Evolutionary conservation across 257 asterid genomes (phyloP), one percentile per base, ranked within the genome.

Genomic region (Eustoma russellianum): DNA sequence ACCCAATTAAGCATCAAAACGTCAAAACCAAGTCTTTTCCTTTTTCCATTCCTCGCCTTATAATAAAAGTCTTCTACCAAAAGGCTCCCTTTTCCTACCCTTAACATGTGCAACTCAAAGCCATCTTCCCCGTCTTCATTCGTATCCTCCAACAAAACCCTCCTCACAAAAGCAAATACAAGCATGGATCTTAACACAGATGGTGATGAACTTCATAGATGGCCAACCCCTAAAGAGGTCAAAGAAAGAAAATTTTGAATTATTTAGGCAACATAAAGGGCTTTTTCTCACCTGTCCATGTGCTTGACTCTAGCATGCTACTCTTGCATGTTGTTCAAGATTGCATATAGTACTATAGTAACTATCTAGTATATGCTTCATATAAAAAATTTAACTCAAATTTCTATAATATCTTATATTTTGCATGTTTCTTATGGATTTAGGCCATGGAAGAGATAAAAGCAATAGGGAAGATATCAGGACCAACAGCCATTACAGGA

Each of bases 161-260:
- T 74, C 50, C 71, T 77, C 71, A 49, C 68, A 49, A 38, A 38
- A 9, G 13, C 38, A 41, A 74, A 69, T 57, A 77, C 70, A 56
- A 47, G 52, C 66, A 66, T 68, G 74, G 79, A 70, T 75, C 56
- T 56, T 66, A 63, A 17, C 61, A 9, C 35, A 14, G 76, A 61
- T 49, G 73, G 72, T 61, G 64, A 77, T 53, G 67, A 63, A 46
- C 84, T 81, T 51, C 85, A 76, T 61, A 77, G 80, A 55, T 89
- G 97, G 95, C 95, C 95, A 16, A 81, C 69, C 62, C 52, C 80
- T 38, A 48, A 72, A 14, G 88, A 89, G 95, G 97, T 85, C 77
- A 55, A 10, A 33, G 41, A 9, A 38, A 0, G 19, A 16, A 3
- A 10, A 52, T 24, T 28, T 8, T 8, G 43, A 38, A 9, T 38